Conservation (phyloP, 331 rosid species). For the Spiraea crenata region DNA sequence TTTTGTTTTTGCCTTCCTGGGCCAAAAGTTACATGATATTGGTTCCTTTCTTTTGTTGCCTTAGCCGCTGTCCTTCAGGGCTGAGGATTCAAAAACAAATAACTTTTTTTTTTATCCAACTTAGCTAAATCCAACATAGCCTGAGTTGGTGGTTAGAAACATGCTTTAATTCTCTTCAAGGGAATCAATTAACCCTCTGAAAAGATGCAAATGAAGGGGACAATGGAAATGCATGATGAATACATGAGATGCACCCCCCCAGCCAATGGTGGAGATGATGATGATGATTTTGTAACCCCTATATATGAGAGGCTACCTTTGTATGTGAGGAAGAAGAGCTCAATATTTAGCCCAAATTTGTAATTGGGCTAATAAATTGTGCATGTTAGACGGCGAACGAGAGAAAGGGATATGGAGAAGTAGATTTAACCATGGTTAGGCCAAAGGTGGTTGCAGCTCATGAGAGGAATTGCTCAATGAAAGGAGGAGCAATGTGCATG, state of each 20-base stretch:
- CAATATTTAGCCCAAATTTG: constrained; percentile 41
- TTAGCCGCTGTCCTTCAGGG: constrained; percentile 48
- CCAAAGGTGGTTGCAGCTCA: constrained; percentile 55
- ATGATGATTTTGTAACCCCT: constrained; percentile 40
- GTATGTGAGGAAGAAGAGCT: constrained; percentile 24
- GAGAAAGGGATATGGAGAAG: constrained; percentile 44
- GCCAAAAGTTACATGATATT: constrained; percentile 38
- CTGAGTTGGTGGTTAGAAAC: constrained; percentile 42
- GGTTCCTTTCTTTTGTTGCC: constrained; percentile 29
- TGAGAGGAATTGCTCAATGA: constrained; percentile 22
- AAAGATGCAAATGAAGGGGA: constrained; percentile 21
- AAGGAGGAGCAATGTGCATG: constrained; percentile 26
- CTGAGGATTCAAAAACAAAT: constrained; percentile 24
- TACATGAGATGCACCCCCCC: constrained; percentile 34
- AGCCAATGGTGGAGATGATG: constrained; percentile 42
- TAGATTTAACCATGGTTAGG: constrained; percentile 91
- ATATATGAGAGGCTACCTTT: constrained; percentile 42
- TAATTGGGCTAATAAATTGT: constrained; percentile 42
- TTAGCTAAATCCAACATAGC: constrained; percentile 59
- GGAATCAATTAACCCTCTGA: neutral
- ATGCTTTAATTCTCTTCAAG: constrained; percentile 46
- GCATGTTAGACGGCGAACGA: constrained; percentile 24
- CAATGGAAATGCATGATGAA: constrained; percentile 52
- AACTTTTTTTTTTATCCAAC: constrained; percentile 38
- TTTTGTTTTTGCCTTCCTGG: constrained; percentile 47